Evolutionary conservation across 2,329 filamentous ascomycete species (phyloP).

Genomic region (Cytospora mali): DNA sequence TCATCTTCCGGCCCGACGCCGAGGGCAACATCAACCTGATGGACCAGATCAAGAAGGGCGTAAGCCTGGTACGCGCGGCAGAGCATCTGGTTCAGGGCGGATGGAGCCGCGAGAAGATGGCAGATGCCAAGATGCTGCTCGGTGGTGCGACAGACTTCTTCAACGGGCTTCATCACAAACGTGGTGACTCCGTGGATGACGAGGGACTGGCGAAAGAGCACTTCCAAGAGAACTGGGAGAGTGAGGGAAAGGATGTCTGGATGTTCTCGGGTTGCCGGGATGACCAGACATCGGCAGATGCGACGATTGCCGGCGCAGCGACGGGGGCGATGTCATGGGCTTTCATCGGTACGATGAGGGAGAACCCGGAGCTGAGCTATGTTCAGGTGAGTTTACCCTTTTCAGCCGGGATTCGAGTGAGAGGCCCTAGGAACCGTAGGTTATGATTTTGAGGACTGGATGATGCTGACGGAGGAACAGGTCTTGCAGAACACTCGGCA

Average conservation of each 20-base stretch:
- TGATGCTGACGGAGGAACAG: conserved; percentile 26
- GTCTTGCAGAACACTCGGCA: conserved; percentile 33
- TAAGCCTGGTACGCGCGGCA: conserved; percentile 53
- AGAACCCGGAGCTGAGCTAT: conserved; percentile 38
- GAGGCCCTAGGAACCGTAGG: neutral
- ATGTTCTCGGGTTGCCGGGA: conserved; percentile 46
- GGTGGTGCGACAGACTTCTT: conserved; percentile 58
- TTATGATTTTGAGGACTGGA: too few relatives aligned
- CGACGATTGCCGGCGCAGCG: conserved; percentile 39
- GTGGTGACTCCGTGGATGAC: conserved; percentile 44
- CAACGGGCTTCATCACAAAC: conserved; percentile 50
- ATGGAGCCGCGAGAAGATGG: conserved; percentile 47
- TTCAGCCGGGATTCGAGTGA: neutral
- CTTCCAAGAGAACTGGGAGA: conserved; percentile 44
- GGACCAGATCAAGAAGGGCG: conserved; percentile 56
- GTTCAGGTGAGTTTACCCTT: conserved; percentile 33
- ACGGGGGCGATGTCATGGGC: conserved; percentile 46
- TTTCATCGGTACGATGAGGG: conserved; percentile 39
- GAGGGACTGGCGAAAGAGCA: conserved; percentile 49
- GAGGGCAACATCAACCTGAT: conserved; percentile 59
- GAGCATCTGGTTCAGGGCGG: conserved; percentile 52
- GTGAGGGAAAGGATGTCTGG: conserved; percentile 45
- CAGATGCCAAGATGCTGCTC: conserved; percentile 54
- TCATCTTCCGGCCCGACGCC: conserved; percentile 57
- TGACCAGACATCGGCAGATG: conserved; percentile 44